phyloP scores from a whole-genome alignment of 257 asterid species.

The Nicotiana tomentosiformis region DNA sequence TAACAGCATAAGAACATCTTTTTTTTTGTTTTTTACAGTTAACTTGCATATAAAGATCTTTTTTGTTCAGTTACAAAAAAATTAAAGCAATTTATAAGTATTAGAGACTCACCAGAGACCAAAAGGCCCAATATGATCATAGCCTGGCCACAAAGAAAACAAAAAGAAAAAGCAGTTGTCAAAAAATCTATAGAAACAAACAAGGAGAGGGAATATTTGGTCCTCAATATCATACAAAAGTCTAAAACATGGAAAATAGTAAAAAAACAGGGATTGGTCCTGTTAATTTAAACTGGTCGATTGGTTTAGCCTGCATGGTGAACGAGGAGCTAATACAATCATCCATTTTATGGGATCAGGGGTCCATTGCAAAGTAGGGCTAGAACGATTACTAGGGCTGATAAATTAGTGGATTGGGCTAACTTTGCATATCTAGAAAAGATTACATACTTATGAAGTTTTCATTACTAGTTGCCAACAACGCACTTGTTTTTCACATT shows the following conservation, averaged over 20 bases:
- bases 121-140: constrained; percentile 56
- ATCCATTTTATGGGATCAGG: neutral
- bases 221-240: neutral
- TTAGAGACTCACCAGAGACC: constrained; percentile 69
- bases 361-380: neutral
- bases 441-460: neutral
- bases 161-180: constrained; percentile 18
- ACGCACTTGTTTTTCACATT: neutral
- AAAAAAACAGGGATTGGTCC: no score
- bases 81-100: neutral
- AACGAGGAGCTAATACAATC: neutral
- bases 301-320: neutral
- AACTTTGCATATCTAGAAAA: neutral
- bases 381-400: neutral
- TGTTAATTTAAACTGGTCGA: no score
- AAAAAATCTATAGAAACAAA: constrained; percentile 9
- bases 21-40: neutral
- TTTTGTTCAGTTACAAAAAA: constrained; percentile 1
- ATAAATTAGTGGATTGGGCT: neutral
- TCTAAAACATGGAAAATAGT: neutral
- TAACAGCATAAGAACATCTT: neutral
- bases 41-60: neutral
- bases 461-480: neutral
- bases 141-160: constrained; percentile 47
- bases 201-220: neutral